Conservation (phyloP, 805 yeast species). For the Ogataea methylovora region DNA sequence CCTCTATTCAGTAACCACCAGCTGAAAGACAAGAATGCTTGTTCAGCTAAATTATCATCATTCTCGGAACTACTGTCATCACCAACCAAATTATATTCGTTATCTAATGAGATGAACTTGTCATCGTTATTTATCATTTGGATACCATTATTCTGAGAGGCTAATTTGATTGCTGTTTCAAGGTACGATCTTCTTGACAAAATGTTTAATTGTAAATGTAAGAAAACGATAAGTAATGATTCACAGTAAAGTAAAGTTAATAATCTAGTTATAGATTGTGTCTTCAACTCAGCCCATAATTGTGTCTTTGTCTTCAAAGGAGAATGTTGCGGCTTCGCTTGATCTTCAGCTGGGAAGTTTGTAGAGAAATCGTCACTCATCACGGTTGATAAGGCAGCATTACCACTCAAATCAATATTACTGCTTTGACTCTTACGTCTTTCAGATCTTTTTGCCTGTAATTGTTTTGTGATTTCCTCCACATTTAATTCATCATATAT, state of each 20-base stretch:
- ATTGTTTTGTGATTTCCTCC: slow-evolving; percentile 62
- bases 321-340: slow-evolving; percentile 10
- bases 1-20: slow-evolving; percentile 95
- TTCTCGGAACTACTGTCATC: slow-evolving; percentile 14
- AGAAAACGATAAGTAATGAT: slow-evolving; percentile 64
- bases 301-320: slow-evolving; percentile 44
- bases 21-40: slow-evolving; percentile 75
- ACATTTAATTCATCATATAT: slow-evolving; percentile 58
- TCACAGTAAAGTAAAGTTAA: slow-evolving; percentile 63
- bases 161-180: slow-evolving; percentile 66
- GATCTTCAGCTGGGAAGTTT: slow-evolving; percentile 27
- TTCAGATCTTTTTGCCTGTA: slow-evolving; percentile 51
- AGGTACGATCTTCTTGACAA: slow-evolving; percentile 82
- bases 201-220: slow-evolving; percentile 81
- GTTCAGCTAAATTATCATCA: slow-evolving; percentile 52
- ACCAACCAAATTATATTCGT: slow-evolving; percentile 11
- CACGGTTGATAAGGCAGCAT: slow-evolving; percentile 19
- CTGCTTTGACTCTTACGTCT: slow-evolving; percentile 10
- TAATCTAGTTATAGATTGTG: slow-evolving; percentile 64
- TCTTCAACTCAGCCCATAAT: slow-evolving; percentile 79
- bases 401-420: slow-evolving; percentile 4
- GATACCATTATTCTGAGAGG: slow-evolving; percentile 38
- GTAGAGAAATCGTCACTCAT: slow-evolving; percentile 35
- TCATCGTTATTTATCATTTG: slow-evolving; percentile 12
- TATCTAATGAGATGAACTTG: slow-evolving; percentile 11